Percentiles rank a stretch among this genome's conserved stretches.
These are phyloP conservation scores for Suhomyces sp. DNA, from an alignment of 805 yeast genomes.

Conservation along the genomic window DNA sequence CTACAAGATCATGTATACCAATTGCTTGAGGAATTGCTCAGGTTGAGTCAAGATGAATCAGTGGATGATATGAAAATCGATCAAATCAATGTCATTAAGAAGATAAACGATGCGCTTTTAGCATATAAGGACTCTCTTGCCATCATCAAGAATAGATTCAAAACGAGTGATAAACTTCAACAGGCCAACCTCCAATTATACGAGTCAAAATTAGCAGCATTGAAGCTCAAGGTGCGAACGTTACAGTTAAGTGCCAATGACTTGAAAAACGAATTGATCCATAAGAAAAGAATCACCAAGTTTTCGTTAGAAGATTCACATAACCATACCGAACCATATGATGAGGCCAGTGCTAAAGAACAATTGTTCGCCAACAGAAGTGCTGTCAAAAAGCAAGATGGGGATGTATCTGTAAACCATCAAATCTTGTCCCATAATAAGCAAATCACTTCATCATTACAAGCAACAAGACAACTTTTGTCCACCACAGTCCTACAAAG, in stretches of 20 bases:
- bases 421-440: slow-evolving; percentile 47
- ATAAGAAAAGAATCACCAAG: slow-evolving; percentile 30
- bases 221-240: slow-evolving; percentile 26
- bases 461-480: slow-evolving; percentile 48
- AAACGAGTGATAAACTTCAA: slow-evolving; percentile 2
- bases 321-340: background rate
- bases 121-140: slow-evolving; percentile 18
- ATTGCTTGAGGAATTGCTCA: slow-evolving; percentile 4
- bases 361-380: slow-evolving; percentile 25
- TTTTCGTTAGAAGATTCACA: slow-evolving; percentile 13
- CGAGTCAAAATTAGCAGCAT: slow-evolving; percentile 17
- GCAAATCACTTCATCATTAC: slow-evolving; percentile 46
- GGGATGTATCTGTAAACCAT: slow-evolving; percentile 32
- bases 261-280: slow-evolving; percentile 27
- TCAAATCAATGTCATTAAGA: slow-evolving; percentile 12
- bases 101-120: slow-evolving; percentile 17
- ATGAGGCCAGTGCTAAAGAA: slow-evolving; percentile 10
- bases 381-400: slow-evolving; percentile 14
- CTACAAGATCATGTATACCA: slow-evolving; percentile 2
- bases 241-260: slow-evolving; percentile 28
- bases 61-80: slow-evolving; percentile 4
- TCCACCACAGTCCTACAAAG: slow-evolving; percentile 51
- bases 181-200: slow-evolving; percentile 16
- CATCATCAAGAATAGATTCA: slow-evolving; percentile 13
- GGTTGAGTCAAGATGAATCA: slow-evolving; percentile 18